Evolutionary conservation across 2,329 filamentous ascomycete genomes (phyloP).

Genomic region (Penicillium fuscoglaucum): DNA sequence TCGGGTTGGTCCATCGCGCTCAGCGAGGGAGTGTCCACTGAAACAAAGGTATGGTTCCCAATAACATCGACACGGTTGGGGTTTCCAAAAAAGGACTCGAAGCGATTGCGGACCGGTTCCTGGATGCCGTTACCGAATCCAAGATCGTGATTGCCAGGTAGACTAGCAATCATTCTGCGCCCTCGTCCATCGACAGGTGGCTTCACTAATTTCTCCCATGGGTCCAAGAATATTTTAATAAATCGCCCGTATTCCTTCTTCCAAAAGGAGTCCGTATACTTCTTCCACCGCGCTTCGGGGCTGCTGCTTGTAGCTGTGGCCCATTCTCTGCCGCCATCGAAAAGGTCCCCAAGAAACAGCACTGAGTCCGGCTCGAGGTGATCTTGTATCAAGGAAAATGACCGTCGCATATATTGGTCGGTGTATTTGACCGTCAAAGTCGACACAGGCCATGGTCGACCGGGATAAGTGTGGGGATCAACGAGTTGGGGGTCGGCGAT

Average conservation of each 20-base stretch:
- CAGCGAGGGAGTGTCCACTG: conserved; percentile 82
- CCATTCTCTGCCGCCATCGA: conserved; percentile 96
- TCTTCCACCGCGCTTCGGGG: conserved; percentile 68
- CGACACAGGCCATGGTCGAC: conserved; percentile 72
- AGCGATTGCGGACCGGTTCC: conserved; percentile 74
- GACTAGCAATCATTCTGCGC: conserved; percentile 75
- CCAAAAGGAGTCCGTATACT: conserved; percentile 83
- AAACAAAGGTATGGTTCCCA: conserved; percentile 94
- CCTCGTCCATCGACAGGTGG: conserved; percentile 62
- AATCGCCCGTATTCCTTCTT: conserved; percentile 83
- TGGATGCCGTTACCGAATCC: conserved; percentile 88
- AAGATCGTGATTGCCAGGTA: conserved; percentile 94
- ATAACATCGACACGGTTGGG: conserved; percentile 88
- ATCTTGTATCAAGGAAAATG: conserved; percentile 75
- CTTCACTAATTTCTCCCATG: conserved; percentile 61
- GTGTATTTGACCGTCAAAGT: conserved; percentile 69
- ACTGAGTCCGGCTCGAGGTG: conserved; percentile 80
- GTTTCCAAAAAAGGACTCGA: conserved; percentile 85
- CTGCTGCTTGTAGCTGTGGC: conserved; percentile 63
- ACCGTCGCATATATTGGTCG: conserved; percentile 84
- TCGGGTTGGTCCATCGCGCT: conserved; percentile 68
- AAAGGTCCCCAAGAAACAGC: conserved; percentile 89
- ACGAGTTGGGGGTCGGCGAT: conserved; percentile 90
- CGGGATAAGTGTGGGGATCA: conserved; percentile 92
- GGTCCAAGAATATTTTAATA: conserved; percentile 75